Percentiles rank a stretch among this genome's conserved stretches.
These are phyloP conservation scores for Binderoboletus segoi DNA, from an alignment of 1,284 basidiomycete species.

Conservation along the genomic window DNA sequence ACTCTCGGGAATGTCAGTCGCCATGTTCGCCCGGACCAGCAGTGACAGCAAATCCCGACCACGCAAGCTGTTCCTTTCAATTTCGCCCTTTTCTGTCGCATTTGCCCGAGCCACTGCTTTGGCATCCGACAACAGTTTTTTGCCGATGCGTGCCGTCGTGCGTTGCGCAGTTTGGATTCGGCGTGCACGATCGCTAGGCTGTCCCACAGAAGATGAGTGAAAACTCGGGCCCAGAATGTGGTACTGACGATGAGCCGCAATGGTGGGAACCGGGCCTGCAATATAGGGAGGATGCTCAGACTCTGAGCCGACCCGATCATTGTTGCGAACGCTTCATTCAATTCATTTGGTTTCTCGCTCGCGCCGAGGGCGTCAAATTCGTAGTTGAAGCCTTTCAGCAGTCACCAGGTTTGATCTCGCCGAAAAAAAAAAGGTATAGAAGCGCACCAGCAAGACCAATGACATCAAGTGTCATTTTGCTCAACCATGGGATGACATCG, in stretches of 20 bases:
- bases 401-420: not conserved
- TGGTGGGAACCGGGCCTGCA: conserved; percentile 43
- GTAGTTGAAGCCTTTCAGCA: conserved; percentile 60
- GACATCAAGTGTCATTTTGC: conserved; percentile 63
- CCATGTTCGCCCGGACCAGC: not conserved
- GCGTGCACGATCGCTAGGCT: not conserved
- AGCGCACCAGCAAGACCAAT: conserved; percentile 53
- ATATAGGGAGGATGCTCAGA: conserved; percentile 32
- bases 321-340: conserved; percentile 49
- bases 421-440: not conserved
- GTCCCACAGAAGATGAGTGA: not conserved
- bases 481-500: conserved; percentile 59
- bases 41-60: not conserved
- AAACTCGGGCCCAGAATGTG: not conserved
- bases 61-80: not conserved
- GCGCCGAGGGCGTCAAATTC: conserved; percentile 55
- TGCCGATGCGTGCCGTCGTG: not conserved
- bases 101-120: not conserved
- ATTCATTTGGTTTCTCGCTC: conserved; percentile 43
- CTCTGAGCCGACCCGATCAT: conserved; percentile 39
- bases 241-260: conserved; percentile 44
- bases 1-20: conserved; percentile 1
- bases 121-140: not conserved
- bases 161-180: not conserved
- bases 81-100: not conserved